phyloP scores from a whole-genome alignment of 2,329 filamentous ascomycete species.

The Aspergillus neotritici region DNA sequence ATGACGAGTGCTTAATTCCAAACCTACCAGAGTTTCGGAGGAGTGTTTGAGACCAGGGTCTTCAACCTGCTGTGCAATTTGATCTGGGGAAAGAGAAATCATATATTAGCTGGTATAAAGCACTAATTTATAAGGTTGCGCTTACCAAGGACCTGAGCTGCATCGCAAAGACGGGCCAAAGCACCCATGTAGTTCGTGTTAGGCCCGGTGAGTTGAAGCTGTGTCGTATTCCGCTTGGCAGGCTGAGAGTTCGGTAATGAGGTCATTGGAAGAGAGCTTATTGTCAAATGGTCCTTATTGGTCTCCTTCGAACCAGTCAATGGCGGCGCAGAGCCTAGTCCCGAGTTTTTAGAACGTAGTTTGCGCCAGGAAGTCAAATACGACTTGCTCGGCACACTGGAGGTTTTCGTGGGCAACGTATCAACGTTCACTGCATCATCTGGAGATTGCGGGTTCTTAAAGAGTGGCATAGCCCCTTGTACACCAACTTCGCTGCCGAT shows the following conservation, averaged over 20 bases:
- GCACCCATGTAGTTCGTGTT: constrained; percentile 88
- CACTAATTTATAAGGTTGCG: not conserved
- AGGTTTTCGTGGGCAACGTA: constrained; percentile 43
- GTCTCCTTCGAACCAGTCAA: constrained; percentile 39
- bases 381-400: constrained; percentile 64
- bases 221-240: constrained; percentile 63
- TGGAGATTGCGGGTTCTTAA: constrained; percentile 55
- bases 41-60: constrained; percentile 88
- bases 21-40: constrained; percentile 87
- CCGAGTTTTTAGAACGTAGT: constrained; percentile 81
- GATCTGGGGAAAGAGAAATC: constrained; percentile 54
- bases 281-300: constrained; percentile 57
- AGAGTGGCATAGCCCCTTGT: constrained; percentile 65
- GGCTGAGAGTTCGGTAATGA: constrained; percentile 55
- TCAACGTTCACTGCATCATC: constrained; percentile 43
- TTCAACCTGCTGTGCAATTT: constrained; percentile 92
- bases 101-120: constrained; percentile 9
- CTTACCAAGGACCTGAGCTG: constrained; percentile 83
- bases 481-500: constrained; percentile 91
- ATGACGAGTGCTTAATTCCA: constrained; percentile 88
- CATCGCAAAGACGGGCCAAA: constrained; percentile 84
- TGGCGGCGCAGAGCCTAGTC: constrained; percentile 45
- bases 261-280: constrained; percentile 76
- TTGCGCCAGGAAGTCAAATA: constrained; percentile 86
- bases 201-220: constrained; percentile 70